These are phyloP conservation scores for Alternaria incomplexa DNA, from an alignment of 2,329 filamentous ascomycete species.

Conservation along the genomic window DNA sequence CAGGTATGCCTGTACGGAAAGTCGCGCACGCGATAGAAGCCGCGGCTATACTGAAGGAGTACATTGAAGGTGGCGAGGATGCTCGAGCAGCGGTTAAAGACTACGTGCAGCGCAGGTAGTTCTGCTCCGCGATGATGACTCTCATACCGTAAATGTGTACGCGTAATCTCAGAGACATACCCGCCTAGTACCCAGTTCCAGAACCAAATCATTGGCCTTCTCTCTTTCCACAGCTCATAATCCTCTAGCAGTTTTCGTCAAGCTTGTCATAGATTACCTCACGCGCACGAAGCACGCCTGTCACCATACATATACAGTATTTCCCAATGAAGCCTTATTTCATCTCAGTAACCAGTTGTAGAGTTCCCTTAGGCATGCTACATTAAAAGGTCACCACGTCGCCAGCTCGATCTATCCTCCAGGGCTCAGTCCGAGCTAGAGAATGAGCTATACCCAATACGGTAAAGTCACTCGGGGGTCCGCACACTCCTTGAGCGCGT, in stretches of 20 bases:
- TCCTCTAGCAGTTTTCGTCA: not conserved
- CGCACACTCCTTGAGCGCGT: not conserved
- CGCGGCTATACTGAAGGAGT: not conserved
- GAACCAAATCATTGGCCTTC: not conserved
- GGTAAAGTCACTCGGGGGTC: not conserved
- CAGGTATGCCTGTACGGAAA: not conserved
- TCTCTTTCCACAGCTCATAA: not conserved
- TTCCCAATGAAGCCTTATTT: not conserved
- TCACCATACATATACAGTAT: not conserved
- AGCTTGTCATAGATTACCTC: not conserved
- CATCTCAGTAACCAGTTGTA: not conserved
- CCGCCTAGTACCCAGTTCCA: not conserved
- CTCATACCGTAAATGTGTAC: not conserved
- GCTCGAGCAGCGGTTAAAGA: not conserved
- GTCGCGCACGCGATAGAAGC: not conserved
- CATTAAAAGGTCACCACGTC: not conserved
- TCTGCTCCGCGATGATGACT: not conserved
- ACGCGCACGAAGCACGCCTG: not conserved
- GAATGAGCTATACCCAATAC: not conserved
- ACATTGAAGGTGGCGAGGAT: not conserved
- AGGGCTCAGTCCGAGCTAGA: not conserved
- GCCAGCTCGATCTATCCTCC: not conserved
- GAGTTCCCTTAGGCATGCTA: not conserved
- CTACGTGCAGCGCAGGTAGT: not conserved
- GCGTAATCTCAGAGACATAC: not conserved